Conservation (phyloP, 371 early-diverging fungal genomes). For the Entomophthora muscae region DNA sequence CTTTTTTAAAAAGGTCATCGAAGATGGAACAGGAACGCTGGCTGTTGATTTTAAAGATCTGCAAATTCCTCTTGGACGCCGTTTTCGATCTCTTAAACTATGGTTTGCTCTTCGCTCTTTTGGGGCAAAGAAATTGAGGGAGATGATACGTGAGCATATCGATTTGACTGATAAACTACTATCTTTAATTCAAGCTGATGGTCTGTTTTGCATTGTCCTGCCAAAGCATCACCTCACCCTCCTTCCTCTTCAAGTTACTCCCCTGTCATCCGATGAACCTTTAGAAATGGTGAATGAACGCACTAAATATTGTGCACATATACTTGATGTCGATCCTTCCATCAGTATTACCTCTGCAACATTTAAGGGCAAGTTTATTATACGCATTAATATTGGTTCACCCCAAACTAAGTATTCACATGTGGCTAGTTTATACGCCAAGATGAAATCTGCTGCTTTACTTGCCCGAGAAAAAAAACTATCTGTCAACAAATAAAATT, state of each 20-base stretch:
- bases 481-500: too few relatives aligned
- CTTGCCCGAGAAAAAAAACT: too few relatives aligned
- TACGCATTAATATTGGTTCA: neutral
- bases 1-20: conserved; percentile 15
- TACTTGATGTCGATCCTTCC: neutral
- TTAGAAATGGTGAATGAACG: neutral
- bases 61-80: conserved; percentile 30
- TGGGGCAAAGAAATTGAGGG: conserved; percentile 25
- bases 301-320: neutral
- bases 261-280: conserved; percentile 7
- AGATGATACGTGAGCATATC: conserved; percentile 24
- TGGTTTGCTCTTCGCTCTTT: conserved; percentile 42
- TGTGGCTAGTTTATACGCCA: neutral
- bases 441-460: neutral
- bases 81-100: conserved; percentile 32
- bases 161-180: conserved; percentile 18
- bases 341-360: neutral
- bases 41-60: conserved; percentile 34
- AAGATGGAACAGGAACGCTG: conserved; percentile 15
- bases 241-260: conserved; percentile 21
- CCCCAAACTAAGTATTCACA: neutral
- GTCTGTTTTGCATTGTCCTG: conserved; percentile 21
- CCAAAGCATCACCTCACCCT: conserved; percentile 21
- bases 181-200: conserved; percentile 15
- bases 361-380: neutral